Base-by-base conservation (phyloP, 305 asterid species). In the Fraxinus dipetala region DNA sequence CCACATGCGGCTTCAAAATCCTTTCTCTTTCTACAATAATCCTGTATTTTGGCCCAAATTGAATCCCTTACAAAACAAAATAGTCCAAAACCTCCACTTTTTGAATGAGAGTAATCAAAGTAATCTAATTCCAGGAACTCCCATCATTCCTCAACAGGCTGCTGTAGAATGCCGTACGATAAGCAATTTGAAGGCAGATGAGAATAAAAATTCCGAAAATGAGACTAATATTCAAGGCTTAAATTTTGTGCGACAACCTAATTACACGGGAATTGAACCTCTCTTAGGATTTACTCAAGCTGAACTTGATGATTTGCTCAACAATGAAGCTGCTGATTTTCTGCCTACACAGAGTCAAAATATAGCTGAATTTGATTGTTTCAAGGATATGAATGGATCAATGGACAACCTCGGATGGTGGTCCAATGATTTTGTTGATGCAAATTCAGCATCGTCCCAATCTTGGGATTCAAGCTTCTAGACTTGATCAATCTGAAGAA, bases 1-100 rank as follows among this genome's bases (percentile, higher is more conserved):
- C 75, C 97, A 92, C 84, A 88, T 92, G 89, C 98, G 92, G 48
- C 94, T 93, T 82, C 97, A 90, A 79, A 90, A 81, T 48, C 92
- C 94, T n/a, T 78, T 87, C 14, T 85, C 96, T 0, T 75, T 90
- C 10, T 89, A 88, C 87, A 86, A 84, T 20, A 87, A 88, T 78
- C 91, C 94, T 2, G 34, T 89, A 1, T 85, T 87, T 34, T 89
- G 91, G 94, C 93, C 94, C 35, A 91, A 90, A 61, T 18, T 86
- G 72, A 88, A 87, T 28, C 91, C 89, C 61, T 82, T 85, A 0
- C 96, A 87, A 78, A 90, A 86, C 8, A 90, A 90, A 28, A 88
- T 89, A 91, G 84, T 90, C 63, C 91, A 91, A 59, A 72, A 81
- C 86, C 86, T 89, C 30, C 88, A 26, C 18, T 11, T 89, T 48